Conservation (phyloP, 352 stramenopile species). For the Phytophthora aleatoria region DNA sequence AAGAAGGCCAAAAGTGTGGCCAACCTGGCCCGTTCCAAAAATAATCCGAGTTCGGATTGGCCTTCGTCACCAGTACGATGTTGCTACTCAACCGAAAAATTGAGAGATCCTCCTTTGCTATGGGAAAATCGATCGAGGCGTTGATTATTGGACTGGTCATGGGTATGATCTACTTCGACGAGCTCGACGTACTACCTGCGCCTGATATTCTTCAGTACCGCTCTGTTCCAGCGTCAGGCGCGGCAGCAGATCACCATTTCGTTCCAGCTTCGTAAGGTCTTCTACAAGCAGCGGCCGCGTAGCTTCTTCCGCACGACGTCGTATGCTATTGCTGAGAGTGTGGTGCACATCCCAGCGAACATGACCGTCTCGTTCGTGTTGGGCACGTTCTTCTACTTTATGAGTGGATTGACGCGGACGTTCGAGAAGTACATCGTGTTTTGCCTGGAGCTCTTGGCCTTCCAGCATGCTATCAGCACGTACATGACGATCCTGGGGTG, state of each 20-base stretch:
- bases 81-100: constrained; percentile 64
- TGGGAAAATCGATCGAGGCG: constrained; percentile 64
- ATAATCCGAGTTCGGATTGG: constrained; percentile 56
- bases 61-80: constrained; percentile 48
- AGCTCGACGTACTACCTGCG: constrained; percentile 62
- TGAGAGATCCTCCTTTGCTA: constrained; percentile 58
- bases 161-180: constrained; percentile 72
- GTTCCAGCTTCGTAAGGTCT: constrained; percentile 80
- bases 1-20: constrained; percentile 58
- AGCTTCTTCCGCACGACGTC: constrained; percentile 91
- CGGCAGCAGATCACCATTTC: constrained; percentile 77
- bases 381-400: constrained; percentile 88
- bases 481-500: constrained; percentile 68
- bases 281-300: constrained; percentile 88
- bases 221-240: constrained; percentile 71
- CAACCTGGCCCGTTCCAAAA: constrained; percentile 52
- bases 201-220: constrained; percentile 77
- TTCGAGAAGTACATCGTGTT: constrained; percentile 82
- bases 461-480: constrained; percentile 70
- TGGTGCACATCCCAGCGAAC: constrained; percentile 65
- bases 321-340: constrained; percentile 73
- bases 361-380: constrained; percentile 63
- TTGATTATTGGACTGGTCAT: constrained; percentile 80
- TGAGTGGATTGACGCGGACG: constrained; percentile 75
- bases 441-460: constrained; percentile 72